phyloP scores from a whole-genome alignment of 352 stramenopile species.

The Pythium guiyangense region DNA sequence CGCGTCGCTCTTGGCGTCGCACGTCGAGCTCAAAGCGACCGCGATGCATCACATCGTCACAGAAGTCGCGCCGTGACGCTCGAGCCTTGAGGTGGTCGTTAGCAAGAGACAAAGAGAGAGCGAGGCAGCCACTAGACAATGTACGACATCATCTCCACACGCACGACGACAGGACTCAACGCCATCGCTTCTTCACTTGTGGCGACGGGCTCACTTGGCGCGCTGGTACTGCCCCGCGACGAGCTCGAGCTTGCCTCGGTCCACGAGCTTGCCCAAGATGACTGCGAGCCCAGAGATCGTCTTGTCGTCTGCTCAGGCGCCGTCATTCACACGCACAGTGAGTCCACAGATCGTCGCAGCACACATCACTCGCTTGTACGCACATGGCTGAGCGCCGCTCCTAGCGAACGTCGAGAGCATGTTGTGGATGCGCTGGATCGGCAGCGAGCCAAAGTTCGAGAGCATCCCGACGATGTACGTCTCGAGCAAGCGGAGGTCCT shows the following conservation, averaged over 20 bases:
- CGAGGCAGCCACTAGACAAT: too few relatives aligned
- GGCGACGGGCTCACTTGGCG: constrained; percentile 2
- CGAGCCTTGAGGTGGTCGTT: too few relatives aligned
- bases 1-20: too few relatives aligned
- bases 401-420: constrained; percentile 89
- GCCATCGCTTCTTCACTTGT: too few relatives aligned
- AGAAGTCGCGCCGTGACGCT: too few relatives aligned
- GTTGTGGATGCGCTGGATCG: constrained; percentile 92
- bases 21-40: too few relatives aligned
- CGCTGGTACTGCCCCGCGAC: constrained; percentile 64
- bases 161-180: too few relatives aligned
- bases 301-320: constrained; percentile 54
- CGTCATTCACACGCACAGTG: constrained; percentile 15
- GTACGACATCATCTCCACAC: too few relatives aligned
- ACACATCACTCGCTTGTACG: constrained; percentile 9
- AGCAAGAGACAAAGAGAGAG: too few relatives aligned
- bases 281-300: constrained; percentile 73
- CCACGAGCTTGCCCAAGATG: constrained; percentile 66
- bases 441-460: constrained; percentile 90
- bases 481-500: constrained; percentile 92
- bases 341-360: background rate
- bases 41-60: too few relatives aligned
- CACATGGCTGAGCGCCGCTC: constrained; percentile 72
- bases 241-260: constrained; percentile 62
- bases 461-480: constrained; percentile 96